A percentile compares a stretch with the other conserved stretches of the same genome.
These are phyloP conservation scores for Leccinum aurantiacum DNA, from an alignment of 768 basidiomycete genomes.

Conservation along the genomic window DNA sequence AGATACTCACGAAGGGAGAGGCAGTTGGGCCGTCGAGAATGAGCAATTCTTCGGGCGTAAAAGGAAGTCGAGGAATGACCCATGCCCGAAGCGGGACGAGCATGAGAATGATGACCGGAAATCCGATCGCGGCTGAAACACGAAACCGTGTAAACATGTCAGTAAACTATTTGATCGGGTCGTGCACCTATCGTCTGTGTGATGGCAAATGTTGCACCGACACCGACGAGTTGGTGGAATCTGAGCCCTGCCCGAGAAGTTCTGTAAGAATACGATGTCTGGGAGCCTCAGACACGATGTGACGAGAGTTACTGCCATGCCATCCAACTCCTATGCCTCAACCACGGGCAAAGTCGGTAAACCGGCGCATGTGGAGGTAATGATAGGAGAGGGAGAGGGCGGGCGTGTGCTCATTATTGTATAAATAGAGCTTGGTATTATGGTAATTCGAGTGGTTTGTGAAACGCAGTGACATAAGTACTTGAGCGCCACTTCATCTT, in stretches of 20 bases:
- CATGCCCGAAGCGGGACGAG: conserved; percentile 74
- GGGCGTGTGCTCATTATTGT: conserved; percentile 82
- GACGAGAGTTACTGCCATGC: conserved; percentile 74
- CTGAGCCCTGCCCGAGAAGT: conserved; percentile 78
- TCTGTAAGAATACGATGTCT: conserved; percentile 92
- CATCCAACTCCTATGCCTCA: conserved; percentile 99
- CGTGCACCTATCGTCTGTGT: conserved; percentile 81
- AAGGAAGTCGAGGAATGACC: conserved; percentile 72
- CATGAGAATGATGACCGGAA: conserved; percentile 84
- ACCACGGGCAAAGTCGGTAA: conserved; percentile 83
- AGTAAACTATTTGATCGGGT: accelerated
- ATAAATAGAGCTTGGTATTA: conserved; percentile 79
- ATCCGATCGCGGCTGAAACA: conserved; percentile 84
- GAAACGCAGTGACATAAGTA: too few species aligned
- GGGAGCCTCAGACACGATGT: neutral
- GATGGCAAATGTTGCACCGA: conserved; percentile 57
- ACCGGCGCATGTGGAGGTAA: conserved; percentile 80
- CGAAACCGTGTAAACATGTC: neutral
- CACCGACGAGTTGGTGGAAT: conserved; percentile 73
- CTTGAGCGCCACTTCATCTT: too few species aligned
- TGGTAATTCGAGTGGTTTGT: too few species aligned
- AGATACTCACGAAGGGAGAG: conserved; percentile 70
- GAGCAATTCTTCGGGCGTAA: conserved; percentile 73
- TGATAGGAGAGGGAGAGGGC: conserved; percentile 84
- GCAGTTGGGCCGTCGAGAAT: conserved; percentile 92